Conservation (phyloP, 2,329 filamentous ascomycete genomes). For the Pezicula carpinea region DNA sequence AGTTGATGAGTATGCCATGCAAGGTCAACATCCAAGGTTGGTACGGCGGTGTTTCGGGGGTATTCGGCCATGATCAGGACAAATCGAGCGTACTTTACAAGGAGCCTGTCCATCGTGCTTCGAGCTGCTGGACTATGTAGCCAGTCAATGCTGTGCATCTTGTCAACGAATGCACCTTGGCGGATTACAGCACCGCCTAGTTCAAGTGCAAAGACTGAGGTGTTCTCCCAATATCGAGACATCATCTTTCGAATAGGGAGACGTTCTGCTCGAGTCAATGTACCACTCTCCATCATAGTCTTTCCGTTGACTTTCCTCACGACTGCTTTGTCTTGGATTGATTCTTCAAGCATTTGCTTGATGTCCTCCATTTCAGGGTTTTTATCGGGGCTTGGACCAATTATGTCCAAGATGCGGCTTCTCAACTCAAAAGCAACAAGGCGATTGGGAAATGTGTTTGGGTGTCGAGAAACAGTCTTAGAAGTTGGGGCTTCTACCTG, state of each 20-base stretch:
- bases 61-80: conserved; percentile 50
- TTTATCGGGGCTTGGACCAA: conserved; percentile 25
- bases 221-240: conserved; percentile 65
- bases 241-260: conserved; percentile 61
- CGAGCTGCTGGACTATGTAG: conserved; percentile 63
- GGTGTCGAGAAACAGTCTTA: conserved; percentile 8
- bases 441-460: conserved; percentile 52
- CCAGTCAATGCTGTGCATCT: conserved; percentile 77
- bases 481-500: conserved; percentile 35
- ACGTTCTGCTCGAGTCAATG: conserved; percentile 27
- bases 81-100: conserved; percentile 63
- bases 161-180: conserved; percentile 62
- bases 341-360: conserved; percentile 43
- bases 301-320: conserved; percentile 38
- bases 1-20: conserved; percentile 79
- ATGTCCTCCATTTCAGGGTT: conserved; percentile 46
- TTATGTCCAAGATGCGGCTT: conserved; percentile 35
- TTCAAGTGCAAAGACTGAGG: conserved; percentile 59
- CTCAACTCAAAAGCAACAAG: conserved; percentile 46
- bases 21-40: conserved; percentile 70
- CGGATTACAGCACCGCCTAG: conserved; percentile 61
- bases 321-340: conserved; percentile 33
- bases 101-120: conserved; percentile 59
- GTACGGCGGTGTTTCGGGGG: conserved; percentile 50
- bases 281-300: conserved; percentile 15